Evolutionary conservation across 2,329 filamentous ascomycete genomes (phyloP).

Genomic region (Colletotrichum zoysiae): DNA sequence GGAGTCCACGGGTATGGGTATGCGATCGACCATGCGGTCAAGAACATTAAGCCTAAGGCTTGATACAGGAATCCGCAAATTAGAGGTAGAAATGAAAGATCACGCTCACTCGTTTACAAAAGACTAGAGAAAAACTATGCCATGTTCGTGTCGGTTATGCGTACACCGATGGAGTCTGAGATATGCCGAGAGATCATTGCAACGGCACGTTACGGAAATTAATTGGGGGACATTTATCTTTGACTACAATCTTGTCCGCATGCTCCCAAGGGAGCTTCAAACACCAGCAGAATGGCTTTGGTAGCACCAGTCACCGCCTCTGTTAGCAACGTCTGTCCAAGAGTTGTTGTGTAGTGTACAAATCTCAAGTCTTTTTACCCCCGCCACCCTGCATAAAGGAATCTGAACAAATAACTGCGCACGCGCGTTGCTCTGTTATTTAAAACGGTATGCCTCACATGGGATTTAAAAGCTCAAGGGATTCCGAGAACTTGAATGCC

Average conservation of each 20-base stretch:
- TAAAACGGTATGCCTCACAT: neutral
- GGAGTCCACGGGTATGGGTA: slow-evolving; percentile 73
- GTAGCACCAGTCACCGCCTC: neutral
- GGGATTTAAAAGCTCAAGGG: too few species aligned
- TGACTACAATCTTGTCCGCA: neutral
- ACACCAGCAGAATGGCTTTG: neutral
- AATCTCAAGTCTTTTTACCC: neutral
- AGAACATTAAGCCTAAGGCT: slow-evolving; percentile 56
- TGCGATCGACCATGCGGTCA: slow-evolving; percentile 67
- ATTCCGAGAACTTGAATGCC: too few species aligned
- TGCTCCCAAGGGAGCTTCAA: neutral
- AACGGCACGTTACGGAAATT: neutral
- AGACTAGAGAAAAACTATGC: neutral
- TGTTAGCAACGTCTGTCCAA: neutral
- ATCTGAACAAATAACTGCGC: fast-evolving
- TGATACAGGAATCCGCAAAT: neutral
- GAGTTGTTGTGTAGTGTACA: neutral
- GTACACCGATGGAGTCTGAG: neutral
- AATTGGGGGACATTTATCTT: neutral
- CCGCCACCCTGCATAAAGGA: neutral
- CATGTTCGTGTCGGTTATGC: neutral
- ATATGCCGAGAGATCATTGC: neutral
- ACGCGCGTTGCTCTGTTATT: neutral
- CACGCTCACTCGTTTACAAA: neutral
- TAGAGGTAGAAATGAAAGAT: neutral